Evolutionary conservation across 257 asterid species (phyloP).

Genomic region (Verbascum thapsus): DNA sequence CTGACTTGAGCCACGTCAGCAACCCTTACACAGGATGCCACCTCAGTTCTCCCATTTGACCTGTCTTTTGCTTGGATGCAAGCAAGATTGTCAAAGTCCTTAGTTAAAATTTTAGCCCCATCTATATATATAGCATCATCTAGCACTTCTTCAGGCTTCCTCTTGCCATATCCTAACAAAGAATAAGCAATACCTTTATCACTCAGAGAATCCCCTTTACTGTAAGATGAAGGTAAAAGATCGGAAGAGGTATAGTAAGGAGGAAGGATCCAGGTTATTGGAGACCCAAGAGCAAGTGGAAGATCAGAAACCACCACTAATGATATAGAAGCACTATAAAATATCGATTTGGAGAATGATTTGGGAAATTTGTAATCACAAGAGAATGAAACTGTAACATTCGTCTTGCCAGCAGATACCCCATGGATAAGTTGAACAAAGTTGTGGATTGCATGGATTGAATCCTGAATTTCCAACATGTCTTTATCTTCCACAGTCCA

Average conservation of each 20-base stretch:
- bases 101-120: slow-evolving; percentile 66
- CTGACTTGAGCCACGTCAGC: slow-evolving; percentile 83
- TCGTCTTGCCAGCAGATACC: slow-evolving; percentile 73
- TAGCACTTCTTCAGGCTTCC: slow-evolving; percentile 43
- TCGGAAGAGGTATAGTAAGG: slow-evolving; percentile 71
- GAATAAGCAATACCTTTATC: slow-evolving; percentile 70
- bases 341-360: slow-evolving; percentile 47
- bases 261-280: slow-evolving; percentile 87
- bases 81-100: slow-evolving; percentile 59
- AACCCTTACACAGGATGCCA: slow-evolving; percentile 83
- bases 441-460: slow-evolving; percentile 38
- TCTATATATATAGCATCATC: slow-evolving; percentile 56
- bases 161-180: slow-evolving; percentile 49
- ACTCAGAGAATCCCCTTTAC: slow-evolving; percentile 49
- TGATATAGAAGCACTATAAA: slow-evolving; percentile 62
- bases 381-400: slow-evolving; percentile 65
- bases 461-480: slow-evolving; percentile 52
- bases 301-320: slow-evolving; percentile 72
- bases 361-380: slow-evolving; percentile 56
- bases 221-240: slow-evolving; percentile 61
- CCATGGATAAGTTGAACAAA: slow-evolving; percentile 70
- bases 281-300: slow-evolving; percentile 80
- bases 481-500: slow-evolving; percentile 70
- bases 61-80: slow-evolving; percentile 82
- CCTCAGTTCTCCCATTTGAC: slow-evolving; percentile 76